Percentiles rank a stretch among this genome's conserved stretches.
These are phyloP conservation scores for Fusarium hainanense DNA, from an alignment of 2,329 filamentous ascomycete species.

Conservation along the genomic window DNA sequence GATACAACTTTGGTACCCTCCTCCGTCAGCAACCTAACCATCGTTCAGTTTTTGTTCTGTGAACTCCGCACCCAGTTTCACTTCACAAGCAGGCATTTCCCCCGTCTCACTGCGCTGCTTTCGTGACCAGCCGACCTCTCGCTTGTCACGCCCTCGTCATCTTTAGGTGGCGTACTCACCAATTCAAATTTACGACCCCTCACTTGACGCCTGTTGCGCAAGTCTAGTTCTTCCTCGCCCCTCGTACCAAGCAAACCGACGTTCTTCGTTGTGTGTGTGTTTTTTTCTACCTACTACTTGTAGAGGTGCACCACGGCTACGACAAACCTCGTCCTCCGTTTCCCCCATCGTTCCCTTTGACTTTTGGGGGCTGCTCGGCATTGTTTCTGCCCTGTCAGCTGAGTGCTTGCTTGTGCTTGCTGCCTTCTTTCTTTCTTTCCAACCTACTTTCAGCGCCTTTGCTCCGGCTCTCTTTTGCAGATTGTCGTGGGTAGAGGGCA, in stretches of 20 bases:
- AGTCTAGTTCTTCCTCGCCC: conserved; percentile 45
- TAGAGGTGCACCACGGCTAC: conserved; percentile 26
- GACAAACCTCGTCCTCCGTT: conserved; percentile 39
- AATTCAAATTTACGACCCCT: conserved; percentile 41
- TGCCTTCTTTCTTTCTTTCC: conserved; percentile 25
- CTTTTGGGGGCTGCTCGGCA: conserved; percentile 39
- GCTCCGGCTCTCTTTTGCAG: conserved; percentile 58
- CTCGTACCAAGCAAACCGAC: conserved; percentile 32
- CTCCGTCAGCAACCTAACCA: conserved; percentile 40
- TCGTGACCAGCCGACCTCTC: conserved; percentile 42
- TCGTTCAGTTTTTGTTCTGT: conserved; percentile 37
- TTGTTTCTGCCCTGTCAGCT: conserved; percentile 35
- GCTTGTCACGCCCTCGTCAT: conserved; percentile 44
- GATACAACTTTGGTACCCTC: conserved; percentile 45
- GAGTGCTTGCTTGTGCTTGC: conserved; percentile 28
- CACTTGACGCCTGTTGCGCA: conserved; percentile 42
- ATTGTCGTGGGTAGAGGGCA: conserved; percentile 61
- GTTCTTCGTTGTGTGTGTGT: conserved; percentile 36
- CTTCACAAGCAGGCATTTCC: conserved; percentile 41
- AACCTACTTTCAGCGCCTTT: conserved; percentile 50
- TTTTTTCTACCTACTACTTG: conserved; percentile 17
- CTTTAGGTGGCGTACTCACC: conserved; percentile 42
- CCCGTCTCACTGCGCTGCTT: conserved; percentile 46
- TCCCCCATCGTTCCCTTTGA: conserved; percentile 33
- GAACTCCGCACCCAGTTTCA: conserved; percentile 31